Percentiles rank a stretch among this genome's conserved stretches.
phyloP scores from a whole-genome alignment of 78 protist genomes.

The Planoprotostelium fungivorum region DNA sequence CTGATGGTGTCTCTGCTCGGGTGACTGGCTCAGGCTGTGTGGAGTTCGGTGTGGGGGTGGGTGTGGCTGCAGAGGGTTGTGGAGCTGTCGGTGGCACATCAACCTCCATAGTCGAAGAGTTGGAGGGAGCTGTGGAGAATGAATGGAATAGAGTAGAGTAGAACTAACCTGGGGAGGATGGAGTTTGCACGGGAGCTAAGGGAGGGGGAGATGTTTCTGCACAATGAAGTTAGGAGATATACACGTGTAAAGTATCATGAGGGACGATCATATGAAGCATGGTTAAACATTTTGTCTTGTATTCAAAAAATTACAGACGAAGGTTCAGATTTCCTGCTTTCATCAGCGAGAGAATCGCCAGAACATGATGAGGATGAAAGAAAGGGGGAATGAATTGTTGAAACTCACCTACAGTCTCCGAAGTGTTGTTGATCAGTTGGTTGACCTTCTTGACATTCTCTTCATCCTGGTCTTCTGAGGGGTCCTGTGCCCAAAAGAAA shows the following conservation, averaged over 20 bases:
- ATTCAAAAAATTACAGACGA: not conserved
- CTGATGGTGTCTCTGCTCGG: not conserved
- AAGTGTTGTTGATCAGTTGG: not conserved
- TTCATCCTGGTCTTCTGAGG: slow-evolving; percentile 20
- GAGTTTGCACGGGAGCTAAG: too few species aligned
- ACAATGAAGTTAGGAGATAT: too few species aligned
- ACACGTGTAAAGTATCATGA: too few species aligned
- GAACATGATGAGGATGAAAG: not conserved
- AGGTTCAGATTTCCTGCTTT: not conserved
- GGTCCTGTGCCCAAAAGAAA: slow-evolving; percentile 36
- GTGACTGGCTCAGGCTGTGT: too few species aligned
- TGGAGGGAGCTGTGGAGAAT: not conserved
- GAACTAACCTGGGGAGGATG: too few species aligned
- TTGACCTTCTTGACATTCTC: not conserved
- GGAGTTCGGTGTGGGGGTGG: not conserved
- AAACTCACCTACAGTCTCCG: not conserved
- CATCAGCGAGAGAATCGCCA: not conserved
- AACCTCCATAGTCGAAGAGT: not conserved
- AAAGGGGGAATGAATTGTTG: not conserved
- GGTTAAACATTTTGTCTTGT: too few species aligned
- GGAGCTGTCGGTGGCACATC: not conserved
- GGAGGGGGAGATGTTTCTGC: too few species aligned
- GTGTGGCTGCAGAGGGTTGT: not conserved
- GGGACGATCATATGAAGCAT: too few species aligned
- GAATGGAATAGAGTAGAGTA: not conserved